Conservation (phyloP, 1,139 yeast species). For the Nakaseomyces kungkrabaensis region DNA sequence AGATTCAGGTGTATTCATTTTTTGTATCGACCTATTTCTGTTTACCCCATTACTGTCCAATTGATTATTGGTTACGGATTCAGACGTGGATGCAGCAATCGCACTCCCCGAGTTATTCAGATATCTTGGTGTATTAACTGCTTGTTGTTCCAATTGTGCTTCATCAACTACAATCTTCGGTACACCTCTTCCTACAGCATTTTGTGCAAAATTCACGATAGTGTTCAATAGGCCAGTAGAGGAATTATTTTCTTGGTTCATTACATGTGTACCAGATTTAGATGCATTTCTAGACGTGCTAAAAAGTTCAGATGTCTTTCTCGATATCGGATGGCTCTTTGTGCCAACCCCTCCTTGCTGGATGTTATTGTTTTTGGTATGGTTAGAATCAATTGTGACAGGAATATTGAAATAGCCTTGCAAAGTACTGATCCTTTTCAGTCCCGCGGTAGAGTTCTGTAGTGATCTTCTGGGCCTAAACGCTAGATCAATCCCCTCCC, state of each 20-base stretch:
- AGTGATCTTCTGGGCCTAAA: constrained; percentile 17
- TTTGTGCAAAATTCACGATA: constrained; percentile 18
- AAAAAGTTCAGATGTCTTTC: not conserved
- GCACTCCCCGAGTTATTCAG: not conserved
- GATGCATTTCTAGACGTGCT: not conserved
- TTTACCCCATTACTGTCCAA: not conserved
- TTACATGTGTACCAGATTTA: not conserved
- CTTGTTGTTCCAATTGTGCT: constrained; percentile 4
- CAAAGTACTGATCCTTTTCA: constrained; percentile 12
- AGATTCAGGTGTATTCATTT: not conserved
- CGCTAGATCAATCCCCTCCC: constrained; percentile 7
- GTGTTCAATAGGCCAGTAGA: constrained; percentile 14
- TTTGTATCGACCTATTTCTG: not conserved
- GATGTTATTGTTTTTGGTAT: not conserved
- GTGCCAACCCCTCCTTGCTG: not conserved
- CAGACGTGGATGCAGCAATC: not conserved
- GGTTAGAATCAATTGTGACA: constrained; percentile 11
- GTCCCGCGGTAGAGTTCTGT: constrained; percentile 17
- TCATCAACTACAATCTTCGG: constrained; percentile 14
- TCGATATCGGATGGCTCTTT: not conserved
- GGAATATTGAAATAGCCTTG: constrained; percentile 16
- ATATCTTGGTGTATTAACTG: not conserved
- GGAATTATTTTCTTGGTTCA: constrained; percentile 4
- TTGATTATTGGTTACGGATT: not conserved
- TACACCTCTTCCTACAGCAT: constrained; percentile 15